These are phyloP conservation scores for Trichoderma semiorbis DNA, from an alignment of 2,329 filamentous ascomycete species.

Conservation along the genomic window DNA sequence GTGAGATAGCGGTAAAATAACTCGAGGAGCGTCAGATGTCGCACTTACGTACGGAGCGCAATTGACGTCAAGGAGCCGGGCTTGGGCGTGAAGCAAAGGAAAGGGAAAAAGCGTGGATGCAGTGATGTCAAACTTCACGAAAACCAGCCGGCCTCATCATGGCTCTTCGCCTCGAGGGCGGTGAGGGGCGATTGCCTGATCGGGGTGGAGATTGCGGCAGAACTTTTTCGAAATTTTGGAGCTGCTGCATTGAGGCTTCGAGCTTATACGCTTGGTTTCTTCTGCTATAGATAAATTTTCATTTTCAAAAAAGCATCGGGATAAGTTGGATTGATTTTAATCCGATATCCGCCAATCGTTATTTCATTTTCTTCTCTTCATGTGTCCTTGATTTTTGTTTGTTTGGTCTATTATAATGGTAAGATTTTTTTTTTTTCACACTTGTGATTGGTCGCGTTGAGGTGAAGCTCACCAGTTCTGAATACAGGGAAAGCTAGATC, in stretches of 20 bases:
- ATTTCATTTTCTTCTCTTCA: conserved; percentile 8
- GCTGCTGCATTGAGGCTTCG: not conserved
- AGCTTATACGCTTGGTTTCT: not conserved
- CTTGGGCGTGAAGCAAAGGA: conserved; percentile 25
- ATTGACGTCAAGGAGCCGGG: conserved; percentile 19
- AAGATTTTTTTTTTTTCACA: not conserved
- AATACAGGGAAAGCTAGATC: conserved; percentile 34
- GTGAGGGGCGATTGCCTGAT: conserved; percentile 33
- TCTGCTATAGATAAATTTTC: not conserved
- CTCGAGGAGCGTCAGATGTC: not conserved
- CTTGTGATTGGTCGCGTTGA: not conserved
- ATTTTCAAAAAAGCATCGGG: not conserved
- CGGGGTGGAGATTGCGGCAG: conserved; percentile 37
- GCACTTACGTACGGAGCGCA: conserved; percentile 20
- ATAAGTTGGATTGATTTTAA: not conserved
- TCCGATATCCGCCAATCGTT: not conserved
- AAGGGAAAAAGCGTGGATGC: conserved; percentile 29
- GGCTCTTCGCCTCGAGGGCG: conserved; percentile 39
- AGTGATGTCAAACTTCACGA: conserved; percentile 37
- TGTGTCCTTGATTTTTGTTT: not conserved
- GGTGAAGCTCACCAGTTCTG: conserved; percentile 16
- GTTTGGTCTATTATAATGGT: not conserved
- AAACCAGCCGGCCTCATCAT: conserved; percentile 37
- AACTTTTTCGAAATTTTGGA: conserved; percentile 45
- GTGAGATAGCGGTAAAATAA: not conserved